Evolutionary conservation across 345 rosid species (phyloP).

Genomic region (Cardiospermum halicacabum): DNA sequence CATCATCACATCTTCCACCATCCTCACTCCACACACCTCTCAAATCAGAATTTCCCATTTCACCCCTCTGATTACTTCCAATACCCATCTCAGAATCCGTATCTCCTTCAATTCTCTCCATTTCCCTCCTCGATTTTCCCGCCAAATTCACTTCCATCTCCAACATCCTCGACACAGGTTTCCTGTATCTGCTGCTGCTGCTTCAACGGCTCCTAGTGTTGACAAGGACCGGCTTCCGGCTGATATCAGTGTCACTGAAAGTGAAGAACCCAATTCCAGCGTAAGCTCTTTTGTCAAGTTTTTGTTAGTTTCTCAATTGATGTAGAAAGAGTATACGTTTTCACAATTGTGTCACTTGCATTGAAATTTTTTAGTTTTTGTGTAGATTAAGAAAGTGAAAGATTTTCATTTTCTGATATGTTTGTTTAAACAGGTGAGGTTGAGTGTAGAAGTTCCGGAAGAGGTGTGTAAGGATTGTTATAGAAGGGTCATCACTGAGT

Average conservation of each 20-base stretch:
- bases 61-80: constrained; percentile 21
- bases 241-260: constrained; percentile 54
- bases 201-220: constrained; percentile 31
- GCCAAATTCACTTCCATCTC: constrained; percentile 25
- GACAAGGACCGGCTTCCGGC: constrained; percentile 69
- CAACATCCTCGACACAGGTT: constrained; percentile 17
- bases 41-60: constrained; percentile 13
- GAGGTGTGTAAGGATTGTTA: constrained; percentile 75
- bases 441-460: constrained; percentile 72
- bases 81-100: constrained; percentile 25
- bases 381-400: too few relatives aligned
- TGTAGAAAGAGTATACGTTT: neutral
- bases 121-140: constrained; percentile 27
- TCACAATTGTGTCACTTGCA: neutral
- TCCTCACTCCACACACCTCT: constrained; percentile 18
- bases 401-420: neutral
- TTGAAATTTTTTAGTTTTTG: neutral
- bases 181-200: constrained; percentile 17
- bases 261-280: constrained; percentile 56
- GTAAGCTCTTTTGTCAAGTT: constrained; percentile 30
- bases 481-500: constrained; percentile 58
- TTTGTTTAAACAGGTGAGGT: constrained; percentile 41
- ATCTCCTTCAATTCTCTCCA: constrained; percentile 20
- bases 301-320: neutral
- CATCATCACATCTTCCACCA: constrained; percentile 32